These are phyloP conservation scores for Phaeosphaeriaceae sp. DNA, from an alignment of 2,329 filamentous ascomycete species.

Conservation along the genomic window DNA sequence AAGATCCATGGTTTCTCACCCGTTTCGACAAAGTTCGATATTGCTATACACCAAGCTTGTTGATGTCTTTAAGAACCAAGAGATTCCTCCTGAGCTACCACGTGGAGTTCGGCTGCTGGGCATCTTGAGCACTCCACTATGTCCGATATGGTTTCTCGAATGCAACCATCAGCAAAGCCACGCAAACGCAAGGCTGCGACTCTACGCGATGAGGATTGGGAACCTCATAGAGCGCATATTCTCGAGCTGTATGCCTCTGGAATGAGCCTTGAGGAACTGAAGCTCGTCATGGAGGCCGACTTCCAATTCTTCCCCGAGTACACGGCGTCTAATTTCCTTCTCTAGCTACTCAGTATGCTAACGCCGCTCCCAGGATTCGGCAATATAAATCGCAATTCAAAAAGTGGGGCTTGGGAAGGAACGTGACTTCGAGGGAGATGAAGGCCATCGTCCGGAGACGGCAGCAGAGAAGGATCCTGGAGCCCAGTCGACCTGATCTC, in stretches of 20 bases:
- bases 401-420: slow-evolving; percentile 29
- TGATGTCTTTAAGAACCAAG: too few species aligned
- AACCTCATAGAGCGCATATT: slow-evolving; percentile 17
- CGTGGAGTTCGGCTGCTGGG: too few species aligned
- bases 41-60: too few species aligned
- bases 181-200: slow-evolving; percentile 28
- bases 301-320: neutral
- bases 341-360: neutral
- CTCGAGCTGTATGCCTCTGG: slow-evolving; percentile 12
- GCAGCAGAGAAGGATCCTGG: slow-evolving; percentile 22
- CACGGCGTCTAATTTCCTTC: too few species aligned
- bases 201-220: slow-evolving; percentile 13
- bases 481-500: slow-evolving; percentile 11
- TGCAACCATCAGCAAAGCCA: slow-evolving; percentile 12
- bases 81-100: too few species aligned
- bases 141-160: neutral
- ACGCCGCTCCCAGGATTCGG: neutral
- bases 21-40: too few species aligned
- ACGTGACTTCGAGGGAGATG: slow-evolving; percentile 29
- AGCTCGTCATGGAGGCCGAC: neutral
- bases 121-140: too few species aligned
- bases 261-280: neutral
- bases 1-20: too few species aligned
- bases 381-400: slow-evolving; percentile 29
- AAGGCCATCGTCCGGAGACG: slow-evolving; percentile 21